Evolutionary conservation across 2,329 filamentous ascomycete species (phyloP).

Genomic region (Fusarium dlaminii): DNA sequence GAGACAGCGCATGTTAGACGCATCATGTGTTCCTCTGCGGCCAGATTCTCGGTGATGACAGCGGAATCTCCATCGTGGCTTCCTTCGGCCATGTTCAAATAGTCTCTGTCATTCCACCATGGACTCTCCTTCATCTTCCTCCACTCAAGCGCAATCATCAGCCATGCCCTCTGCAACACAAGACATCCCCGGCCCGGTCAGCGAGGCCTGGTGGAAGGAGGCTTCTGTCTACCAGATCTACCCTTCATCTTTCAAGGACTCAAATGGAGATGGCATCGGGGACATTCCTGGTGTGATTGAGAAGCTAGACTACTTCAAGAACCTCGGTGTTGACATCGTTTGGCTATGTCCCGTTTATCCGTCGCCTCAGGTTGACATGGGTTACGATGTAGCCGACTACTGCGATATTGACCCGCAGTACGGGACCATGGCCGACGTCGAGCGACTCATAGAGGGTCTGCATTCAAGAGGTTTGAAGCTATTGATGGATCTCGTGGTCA

Average conservation of each 20-base stretch:
- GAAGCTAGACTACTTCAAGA: conserved; percentile 68
- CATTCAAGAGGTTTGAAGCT: conserved; percentile 72
- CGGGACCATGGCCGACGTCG: conserved; percentile 73
- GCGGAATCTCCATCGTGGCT: too few relatives aligned
- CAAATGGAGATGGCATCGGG: conserved; percentile 68
- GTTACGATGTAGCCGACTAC: conserved; percentile 77
- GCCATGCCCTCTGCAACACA: neutral
- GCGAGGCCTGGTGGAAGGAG: conserved; percentile 63
- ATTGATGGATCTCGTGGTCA: conserved; percentile 79
- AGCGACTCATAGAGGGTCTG: conserved; percentile 66
- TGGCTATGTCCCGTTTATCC: conserved; percentile 75
- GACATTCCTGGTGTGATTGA: conserved; percentile 69
- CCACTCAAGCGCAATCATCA: neutral
- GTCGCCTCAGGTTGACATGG: conserved; percentile 73
- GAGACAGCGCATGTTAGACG: neutral
- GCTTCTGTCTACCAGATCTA: conserved; percentile 57
- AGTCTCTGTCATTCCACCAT: neutral
- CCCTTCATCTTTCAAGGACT: conserved; percentile 65
- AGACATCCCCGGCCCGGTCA: neutral
- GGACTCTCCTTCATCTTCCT: neutral
- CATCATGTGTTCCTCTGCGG: neutral
- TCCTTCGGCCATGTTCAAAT: neutral
- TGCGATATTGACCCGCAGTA: conserved; percentile 71
- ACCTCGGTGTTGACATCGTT: conserved; percentile 69
- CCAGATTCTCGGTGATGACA: neutral